Base-by-base conservation (phyloP, 345 rosid genomes). In the Pugionium cornutum region DNA sequence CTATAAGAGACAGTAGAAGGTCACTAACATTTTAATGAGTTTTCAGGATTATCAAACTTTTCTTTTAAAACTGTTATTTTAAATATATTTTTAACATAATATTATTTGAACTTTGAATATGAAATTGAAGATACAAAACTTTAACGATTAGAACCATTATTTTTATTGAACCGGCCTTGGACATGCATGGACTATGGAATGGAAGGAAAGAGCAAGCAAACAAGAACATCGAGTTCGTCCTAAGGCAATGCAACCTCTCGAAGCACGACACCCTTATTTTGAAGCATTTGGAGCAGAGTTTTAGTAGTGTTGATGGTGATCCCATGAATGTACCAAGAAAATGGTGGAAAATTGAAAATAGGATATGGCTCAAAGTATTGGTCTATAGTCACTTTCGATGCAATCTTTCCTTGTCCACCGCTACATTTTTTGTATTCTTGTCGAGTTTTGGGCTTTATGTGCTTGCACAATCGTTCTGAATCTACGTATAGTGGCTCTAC, bases 291-390 rank as follows among this genome's bases (percentile, higher is more conserved):
- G 58, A 82, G 76, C 48, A 88, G 76, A 87, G 79, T 79, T 69
- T 83, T 88, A 6, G 91, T 80, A 47, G 97, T 85, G 56, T 56
- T 86, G 59, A 79, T n/a, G 3, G 92, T 87, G 39, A 79, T 85
- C 69, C 84, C 84, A 57, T 86, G 78, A 3, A 89, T 80, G 64
- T 80, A 80, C 97, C 95, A 89, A 27, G 97, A 89, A 58, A 85
- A 66, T 4, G 89, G 95, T 2, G 97, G 95, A 0, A 94, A 84
- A 3, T 91, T 87, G 44, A 83, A 63, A 31, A 82, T 41, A 40
- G 10, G 0, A 44, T 84, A 72, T 2, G 90, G 95, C 67, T 89
- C 83, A 73, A 85, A 76, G 55, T 80, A 70, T 58, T 89, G 97
- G 37, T 85, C 82, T 82, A 90, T 75, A 70, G 76, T 84, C 75